A percentile compares a stretch with the other conserved stretches of the same genome.
These are phyloP conservation scores for Penicillium sp. DNA, from an alignment of 2,329 filamentous ascomycete species.

Conservation along the genomic window DNA sequence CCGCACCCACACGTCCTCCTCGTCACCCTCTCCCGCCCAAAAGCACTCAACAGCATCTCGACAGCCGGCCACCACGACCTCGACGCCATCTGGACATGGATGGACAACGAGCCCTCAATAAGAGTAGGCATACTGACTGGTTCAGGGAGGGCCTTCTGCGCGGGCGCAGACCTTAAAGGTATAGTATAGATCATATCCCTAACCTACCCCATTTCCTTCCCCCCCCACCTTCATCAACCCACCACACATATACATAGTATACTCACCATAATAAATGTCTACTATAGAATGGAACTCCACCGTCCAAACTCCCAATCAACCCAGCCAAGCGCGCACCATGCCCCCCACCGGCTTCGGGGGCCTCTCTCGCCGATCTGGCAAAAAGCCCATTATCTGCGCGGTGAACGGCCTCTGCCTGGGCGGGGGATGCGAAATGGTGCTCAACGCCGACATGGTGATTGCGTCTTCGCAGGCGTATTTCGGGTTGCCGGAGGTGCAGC, in stretches of 20 bases:
- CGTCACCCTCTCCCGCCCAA: conserved; percentile 42
- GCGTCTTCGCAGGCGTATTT: conserved; percentile 52
- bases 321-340: conserved; percentile 15
- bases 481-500: conserved; percentile 61
- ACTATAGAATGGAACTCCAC: conserved; percentile 38
- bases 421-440: conserved; percentile 68
- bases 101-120: conserved; percentile 37
- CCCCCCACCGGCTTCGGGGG: conserved; percentile 36
- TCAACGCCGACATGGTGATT: conserved; percentile 63
- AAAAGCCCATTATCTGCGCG: conserved; percentile 65
- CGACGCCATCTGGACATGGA: conserved; percentile 39
- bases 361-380: conserved; percentile 39
- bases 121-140: conserved; percentile 38
- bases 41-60: no score
- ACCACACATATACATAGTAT: not conserved
- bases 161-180: conserved; percentile 41
- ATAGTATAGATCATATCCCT: not conserved
- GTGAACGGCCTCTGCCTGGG: conserved; percentile 68
- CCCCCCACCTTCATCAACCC: no score
- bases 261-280: no score
- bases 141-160: conserved; percentile 38
- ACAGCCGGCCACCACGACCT: conserved; percentile 39
- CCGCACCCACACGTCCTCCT: conserved; percentile 41
- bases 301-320: no score
- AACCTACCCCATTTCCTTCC: no score